phyloP scores from a whole-genome alignment of 2,329 filamentous ascomycete species.

The Alternaria rosae region DNA sequence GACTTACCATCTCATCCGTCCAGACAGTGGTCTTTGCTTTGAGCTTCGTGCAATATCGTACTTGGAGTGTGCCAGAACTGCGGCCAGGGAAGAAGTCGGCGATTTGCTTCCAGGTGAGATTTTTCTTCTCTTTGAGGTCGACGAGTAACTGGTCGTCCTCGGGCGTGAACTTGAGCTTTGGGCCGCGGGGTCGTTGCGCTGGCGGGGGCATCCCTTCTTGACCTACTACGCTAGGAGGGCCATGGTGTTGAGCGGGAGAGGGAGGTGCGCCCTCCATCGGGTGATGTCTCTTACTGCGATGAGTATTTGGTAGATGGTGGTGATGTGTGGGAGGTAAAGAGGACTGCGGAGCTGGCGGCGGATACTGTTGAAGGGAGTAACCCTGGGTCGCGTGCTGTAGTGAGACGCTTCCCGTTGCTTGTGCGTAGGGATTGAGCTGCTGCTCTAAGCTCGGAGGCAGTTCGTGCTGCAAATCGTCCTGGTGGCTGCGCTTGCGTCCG shows the following conservation, averaged over 20 bases:
- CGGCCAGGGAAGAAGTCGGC: slow-evolving; percentile 93
- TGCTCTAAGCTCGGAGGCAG: slow-evolving; percentile 52
- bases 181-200: slow-evolving; percentile 79
- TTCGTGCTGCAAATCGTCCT: slow-evolving; percentile 49
- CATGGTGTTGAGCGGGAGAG: slow-evolving; percentile 55
- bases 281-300: slow-evolving; percentile 68
- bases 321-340: slow-evolving; percentile 64
- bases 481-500: slow-evolving; percentile 55
- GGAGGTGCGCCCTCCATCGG: slow-evolving; percentile 56
- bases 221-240: slow-evolving; percentile 84
- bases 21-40: slow-evolving; percentile 93
- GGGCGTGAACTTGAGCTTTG: slow-evolving; percentile 91
- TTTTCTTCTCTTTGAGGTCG: slow-evolving; percentile 92
- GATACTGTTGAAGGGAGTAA: slow-evolving; percentile 48
- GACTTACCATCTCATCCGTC: slow-evolving; percentile 88
- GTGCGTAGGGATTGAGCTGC: slow-evolving; percentile 48
- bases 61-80: slow-evolving; percentile 88
- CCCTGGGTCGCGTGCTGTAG: slow-evolving; percentile 51
- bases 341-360: slow-evolving; percentile 34
- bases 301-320: slow-evolving; percentile 79
- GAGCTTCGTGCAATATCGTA: slow-evolving; percentile 92
- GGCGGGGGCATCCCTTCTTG: slow-evolving; percentile 86
- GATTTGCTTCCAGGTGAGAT: slow-evolving; percentile 96
- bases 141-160: slow-evolving; percentile 89
- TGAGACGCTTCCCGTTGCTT: slow-evolving; percentile 48